Conservation (phyloP, 306 rosid species). For the Abrus pulchellus region DNA sequence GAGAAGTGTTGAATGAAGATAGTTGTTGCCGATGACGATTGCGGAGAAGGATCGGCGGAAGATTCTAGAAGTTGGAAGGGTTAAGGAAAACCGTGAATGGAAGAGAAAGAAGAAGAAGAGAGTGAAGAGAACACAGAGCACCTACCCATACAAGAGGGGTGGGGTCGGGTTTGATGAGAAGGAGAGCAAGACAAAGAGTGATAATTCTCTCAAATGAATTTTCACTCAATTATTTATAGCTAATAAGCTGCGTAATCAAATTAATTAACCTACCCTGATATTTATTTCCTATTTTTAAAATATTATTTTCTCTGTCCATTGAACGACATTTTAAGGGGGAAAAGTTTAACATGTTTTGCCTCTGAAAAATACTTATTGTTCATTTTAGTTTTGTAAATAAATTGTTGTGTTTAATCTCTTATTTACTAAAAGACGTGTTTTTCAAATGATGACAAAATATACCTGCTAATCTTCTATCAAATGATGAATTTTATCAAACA, state of each 20-base stretch:
- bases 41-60: conserved; percentile 62
- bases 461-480: too few species aligned
- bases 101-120: neutral
- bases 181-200: neutral
- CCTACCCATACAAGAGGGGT: conserved; percentile 46
- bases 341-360: too few species aligned
- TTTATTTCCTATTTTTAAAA: neutral
- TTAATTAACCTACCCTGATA: neutral
- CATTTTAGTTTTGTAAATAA: too few species aligned
- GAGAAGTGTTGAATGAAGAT: conserved; percentile 16
- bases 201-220: neutral
- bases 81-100: neutral
- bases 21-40: conserved; percentile 32
- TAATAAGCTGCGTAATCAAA: neutral
- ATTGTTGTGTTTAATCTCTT: too few species aligned
- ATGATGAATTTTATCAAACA: too few species aligned
- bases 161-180: conserved; percentile 12
- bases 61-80: conserved; percentile 45
- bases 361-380: too few species aligned
- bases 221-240: conserved; percentile 12
- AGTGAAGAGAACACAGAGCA: neutral
- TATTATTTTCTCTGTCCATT: too few species aligned
- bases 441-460: too few species aligned
- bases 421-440: too few species aligned
- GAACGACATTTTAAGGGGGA: too few species aligned